phyloP scores from a whole-genome alignment of 192 early-diverging fungal genomes.

The Linnemannia schmuckeri region DNA sequence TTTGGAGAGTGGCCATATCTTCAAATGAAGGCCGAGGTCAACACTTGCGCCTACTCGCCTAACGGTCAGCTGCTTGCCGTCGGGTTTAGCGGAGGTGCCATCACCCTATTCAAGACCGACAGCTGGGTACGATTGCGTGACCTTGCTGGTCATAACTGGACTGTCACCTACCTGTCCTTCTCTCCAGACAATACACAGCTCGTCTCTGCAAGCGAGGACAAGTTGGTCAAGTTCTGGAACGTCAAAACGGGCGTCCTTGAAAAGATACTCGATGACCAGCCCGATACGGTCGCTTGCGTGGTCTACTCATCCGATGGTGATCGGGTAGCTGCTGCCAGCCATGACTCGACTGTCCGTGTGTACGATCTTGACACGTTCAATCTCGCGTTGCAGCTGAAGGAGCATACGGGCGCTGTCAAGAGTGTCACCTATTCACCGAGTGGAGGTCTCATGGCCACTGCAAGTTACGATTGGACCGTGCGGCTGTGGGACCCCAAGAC shows the following conservation, averaged over 20 bases:
- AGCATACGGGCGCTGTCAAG: not conserved
- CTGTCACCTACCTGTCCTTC: not conserved
- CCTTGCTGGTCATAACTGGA: not conserved
- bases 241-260: not conserved
- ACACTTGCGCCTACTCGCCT: not conserved
- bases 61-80: not conserved
- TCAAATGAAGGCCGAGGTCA: not conserved
- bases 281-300: not conserved
- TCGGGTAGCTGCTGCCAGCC: not conserved
- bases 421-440: not conserved
- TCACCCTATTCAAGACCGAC: not conserved
- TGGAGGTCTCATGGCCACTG: not conserved
- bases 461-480: slow-evolving; percentile 3
- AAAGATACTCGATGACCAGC: not conserved
- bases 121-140: not conserved
- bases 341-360: not conserved
- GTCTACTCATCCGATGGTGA: not conserved
- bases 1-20: slow-evolving; percentile 21
- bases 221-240: not conserved
- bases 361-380: not conserved
- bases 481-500: slow-evolving; percentile 3
- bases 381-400: not conserved
- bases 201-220: not conserved
- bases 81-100: not conserved
- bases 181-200: not conserved